A percentile compares a stretch with the other conserved stretches of the same genome.
Evolutionary conservation across 495 filamentous ascomycete species (phyloP).

Genomic region (Aspergillus ostianus): DNA sequence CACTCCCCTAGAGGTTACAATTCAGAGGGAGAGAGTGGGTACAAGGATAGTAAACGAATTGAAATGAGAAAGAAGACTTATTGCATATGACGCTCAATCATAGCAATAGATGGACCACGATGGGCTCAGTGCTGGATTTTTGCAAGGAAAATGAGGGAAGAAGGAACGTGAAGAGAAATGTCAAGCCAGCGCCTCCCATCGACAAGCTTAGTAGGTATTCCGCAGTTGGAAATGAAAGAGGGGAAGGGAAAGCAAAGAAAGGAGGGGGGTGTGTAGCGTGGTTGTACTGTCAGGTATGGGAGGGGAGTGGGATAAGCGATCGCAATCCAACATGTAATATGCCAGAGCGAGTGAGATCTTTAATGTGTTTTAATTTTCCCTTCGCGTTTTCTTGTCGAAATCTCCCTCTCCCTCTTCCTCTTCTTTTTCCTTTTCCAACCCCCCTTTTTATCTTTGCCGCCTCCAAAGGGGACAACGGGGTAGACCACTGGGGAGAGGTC

Average conservation of each 20-base stretch:
- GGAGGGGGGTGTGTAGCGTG: constrained; percentile 3
- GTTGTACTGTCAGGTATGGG: constrained; percentile 9
- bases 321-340: constrained; percentile 7
- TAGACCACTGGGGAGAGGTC: too few species aligned
- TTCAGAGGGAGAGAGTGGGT: background rate
- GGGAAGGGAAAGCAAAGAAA: constrained; percentile 13
- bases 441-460: background rate
- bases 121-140: background rate
- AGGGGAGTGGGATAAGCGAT: constrained; percentile 19
- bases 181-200: background rate
- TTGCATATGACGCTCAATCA: background rate
- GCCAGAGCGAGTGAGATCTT: constrained; percentile 13
- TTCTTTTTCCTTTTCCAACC: background rate
- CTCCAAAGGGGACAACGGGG: background rate
- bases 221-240: constrained; percentile 1
- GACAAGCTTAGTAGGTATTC: background rate
- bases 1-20: background rate
- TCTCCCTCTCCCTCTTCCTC: background rate
- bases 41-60: background rate
- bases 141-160: background rate
- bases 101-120: too few species aligned
- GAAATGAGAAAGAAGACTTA: background rate
- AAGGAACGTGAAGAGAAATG: background rate
- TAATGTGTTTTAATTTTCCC: background rate
- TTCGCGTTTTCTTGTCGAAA: background rate